Conservation (phyloP, 176 grass and related monocot genomes). For the maize (Zea mays) region DNA sequence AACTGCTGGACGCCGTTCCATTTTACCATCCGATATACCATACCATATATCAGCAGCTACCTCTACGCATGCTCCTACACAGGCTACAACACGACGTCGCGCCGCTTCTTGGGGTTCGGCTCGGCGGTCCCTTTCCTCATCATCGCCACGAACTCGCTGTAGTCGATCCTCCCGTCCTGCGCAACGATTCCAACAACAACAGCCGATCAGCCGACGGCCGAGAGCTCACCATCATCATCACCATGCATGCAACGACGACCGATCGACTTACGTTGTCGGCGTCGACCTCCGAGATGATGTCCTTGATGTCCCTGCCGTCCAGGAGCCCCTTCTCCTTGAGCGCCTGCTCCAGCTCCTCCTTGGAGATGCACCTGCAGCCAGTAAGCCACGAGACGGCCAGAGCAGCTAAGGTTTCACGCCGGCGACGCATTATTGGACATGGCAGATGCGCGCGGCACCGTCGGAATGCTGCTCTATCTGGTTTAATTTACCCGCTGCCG, state of each 20-base stretch:
- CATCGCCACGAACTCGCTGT: constrained; percentile 80
- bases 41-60: constrained; percentile 6
- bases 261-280: constrained; percentile 84
- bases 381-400: neutral
- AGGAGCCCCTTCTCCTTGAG: constrained; percentile 73
- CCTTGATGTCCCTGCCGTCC: constrained; percentile 77
- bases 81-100: constrained; percentile 58
- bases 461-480: too few species aligned
- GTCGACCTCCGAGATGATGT: constrained; percentile 76
- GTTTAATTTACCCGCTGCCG: constrained; percentile 68
- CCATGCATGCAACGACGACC: too few species aligned
- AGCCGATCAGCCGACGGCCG: constrained; percentile 10
- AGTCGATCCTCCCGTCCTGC: constrained; percentile 90
- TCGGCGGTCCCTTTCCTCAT: constrained; percentile 81
- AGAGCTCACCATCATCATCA: too few species aligned
- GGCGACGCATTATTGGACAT: too few species aligned
- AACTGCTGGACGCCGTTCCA: neutral
- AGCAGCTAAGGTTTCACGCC: too few species aligned
- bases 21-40: too few species aligned
- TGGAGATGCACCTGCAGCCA: constrained; percentile 64
- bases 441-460: too few species aligned
- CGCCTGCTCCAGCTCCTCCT: constrained; percentile 86
- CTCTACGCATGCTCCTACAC: constrained; percentile 14
- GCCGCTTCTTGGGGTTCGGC: constrained; percentile 72
- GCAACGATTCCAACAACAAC: too few species aligned